A percentile compares a stretch with the other conserved stretches of the same genome.
Conservation (phyloP, 2,329 filamentous ascomycete species). For the Aspergillus candidus region DNA sequence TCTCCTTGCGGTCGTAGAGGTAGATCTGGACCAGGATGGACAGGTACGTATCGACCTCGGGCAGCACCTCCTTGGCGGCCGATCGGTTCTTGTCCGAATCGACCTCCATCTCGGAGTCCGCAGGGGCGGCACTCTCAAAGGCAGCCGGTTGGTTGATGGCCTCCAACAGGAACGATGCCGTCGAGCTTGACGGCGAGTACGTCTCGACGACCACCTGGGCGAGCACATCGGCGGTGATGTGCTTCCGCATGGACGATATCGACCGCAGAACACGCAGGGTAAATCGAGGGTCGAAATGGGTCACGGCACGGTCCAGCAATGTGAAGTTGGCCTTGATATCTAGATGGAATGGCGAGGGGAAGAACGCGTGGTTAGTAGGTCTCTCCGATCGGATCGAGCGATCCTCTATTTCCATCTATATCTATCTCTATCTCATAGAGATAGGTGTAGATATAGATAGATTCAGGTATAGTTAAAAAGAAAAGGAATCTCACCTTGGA, state of each 20-base stretch:
- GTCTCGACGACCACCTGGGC: slow-evolving; percentile 75
- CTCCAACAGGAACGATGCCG: slow-evolving; percentile 63
- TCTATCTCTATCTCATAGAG: neutral
- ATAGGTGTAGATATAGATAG: neutral
- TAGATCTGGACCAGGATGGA: slow-evolving; percentile 82
- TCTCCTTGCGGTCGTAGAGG: slow-evolving; percentile 78
- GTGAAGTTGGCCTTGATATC: slow-evolving; percentile 94
- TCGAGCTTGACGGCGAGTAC: slow-evolving; percentile 62
- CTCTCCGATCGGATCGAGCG: neutral
- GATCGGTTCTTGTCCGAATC: slow-evolving; percentile 63
- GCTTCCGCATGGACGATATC: slow-evolving; percentile 92
- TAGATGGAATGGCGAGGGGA: slow-evolving; percentile 34
- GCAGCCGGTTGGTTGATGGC: slow-evolving; percentile 63
- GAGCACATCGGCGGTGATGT: slow-evolving; percentile 74
- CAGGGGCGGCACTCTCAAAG: slow-evolving; percentile 52
- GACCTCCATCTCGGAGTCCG: slow-evolving; percentile 64
- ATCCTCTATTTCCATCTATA: no score
- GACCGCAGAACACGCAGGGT: slow-evolving; percentile 88
- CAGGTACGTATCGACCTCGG: slow-evolving; percentile 84
- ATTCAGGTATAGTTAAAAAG: neutral
- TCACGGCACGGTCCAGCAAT: slow-evolving; percentile 84
- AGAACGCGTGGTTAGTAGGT: slow-evolving; percentile 5
- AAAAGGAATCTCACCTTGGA: slow-evolving; percentile 34
- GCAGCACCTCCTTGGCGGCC: slow-evolving; percentile 66
- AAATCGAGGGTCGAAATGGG: slow-evolving; percentile 90